phyloP scores from a whole-genome alignment of 352 stramenopile genomes.

The Phytophthora vignae region DNA sequence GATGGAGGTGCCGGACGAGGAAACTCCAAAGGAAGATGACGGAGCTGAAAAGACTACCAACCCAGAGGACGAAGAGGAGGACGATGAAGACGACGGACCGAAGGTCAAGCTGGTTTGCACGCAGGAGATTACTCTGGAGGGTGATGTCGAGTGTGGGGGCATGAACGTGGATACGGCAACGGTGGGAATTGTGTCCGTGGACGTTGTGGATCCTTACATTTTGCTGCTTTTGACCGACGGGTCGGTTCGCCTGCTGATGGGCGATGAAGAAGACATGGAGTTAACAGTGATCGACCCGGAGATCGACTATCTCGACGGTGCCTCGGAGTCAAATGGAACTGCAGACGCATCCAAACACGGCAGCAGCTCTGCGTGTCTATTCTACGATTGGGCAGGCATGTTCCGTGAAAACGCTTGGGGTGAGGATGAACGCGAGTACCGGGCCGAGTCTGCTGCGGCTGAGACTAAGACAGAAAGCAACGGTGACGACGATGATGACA shows the following conservation, averaged over 20 bases:
- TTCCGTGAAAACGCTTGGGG: slow-evolving; percentile 72
- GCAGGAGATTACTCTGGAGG: slow-evolving; percentile 86
- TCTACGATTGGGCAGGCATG: slow-evolving; percentile 88
- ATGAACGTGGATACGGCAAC: slow-evolving; percentile 83
- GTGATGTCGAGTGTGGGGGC: slow-evolving; percentile 79
- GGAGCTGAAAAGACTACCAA: slow-evolving; percentile 22
- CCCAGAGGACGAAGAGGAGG: slow-evolving; percentile 41
- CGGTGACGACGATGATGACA: slow-evolving; percentile 72
- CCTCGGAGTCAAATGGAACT: slow-evolving; percentile 38
- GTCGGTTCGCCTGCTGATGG: slow-evolving; percentile 81
- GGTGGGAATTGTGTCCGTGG: slow-evolving; percentile 84
- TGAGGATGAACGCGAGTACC: slow-evolving; percentile 58
- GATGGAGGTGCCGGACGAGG: slow-evolving; percentile 69
- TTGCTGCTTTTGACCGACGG: slow-evolving; percentile 83
- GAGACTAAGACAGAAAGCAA: slow-evolving; percentile 24
- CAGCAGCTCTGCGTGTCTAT: slow-evolving; percentile 81
- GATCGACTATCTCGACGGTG: slow-evolving; percentile 60
- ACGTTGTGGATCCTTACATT: slow-evolving; percentile 88
- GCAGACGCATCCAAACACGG: slow-evolving; percentile 34
- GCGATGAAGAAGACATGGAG: slow-evolving; percentile 85
- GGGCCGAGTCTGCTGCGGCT: slow-evolving; percentile 14
- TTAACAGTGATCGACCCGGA: slow-evolving; percentile 83
- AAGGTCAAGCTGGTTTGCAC: slow-evolving; percentile 80
- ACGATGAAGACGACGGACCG: slow-evolving; percentile 67
- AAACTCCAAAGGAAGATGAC: slow-evolving; percentile 26